phyloP scores from a whole-genome alignment of 2,329 filamentous ascomycete genomes.

The Colletotrichum sp. region DNA sequence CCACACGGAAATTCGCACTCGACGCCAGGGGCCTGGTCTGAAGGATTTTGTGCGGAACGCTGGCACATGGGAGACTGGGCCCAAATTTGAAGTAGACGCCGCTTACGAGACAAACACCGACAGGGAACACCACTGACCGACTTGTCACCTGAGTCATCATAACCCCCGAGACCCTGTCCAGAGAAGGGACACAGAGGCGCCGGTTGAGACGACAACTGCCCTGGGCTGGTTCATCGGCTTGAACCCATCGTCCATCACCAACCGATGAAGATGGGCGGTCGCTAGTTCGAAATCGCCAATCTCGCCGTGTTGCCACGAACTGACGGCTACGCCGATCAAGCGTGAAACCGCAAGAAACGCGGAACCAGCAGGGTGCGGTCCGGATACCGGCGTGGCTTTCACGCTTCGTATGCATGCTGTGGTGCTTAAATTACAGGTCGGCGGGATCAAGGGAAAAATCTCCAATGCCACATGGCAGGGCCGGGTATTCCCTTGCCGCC shows the following conservation, averaged over 20 bases:
- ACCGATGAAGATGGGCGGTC: not conserved
- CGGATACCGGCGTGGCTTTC: not conserved
- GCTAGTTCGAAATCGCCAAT: not conserved
- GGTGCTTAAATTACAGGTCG: not conserved
- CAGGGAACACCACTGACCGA: not conserved
- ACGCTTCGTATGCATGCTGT: not conserved
- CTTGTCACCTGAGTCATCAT: not conserved
- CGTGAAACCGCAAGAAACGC: not conserved
- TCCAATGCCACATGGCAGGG: conserved; percentile 12
- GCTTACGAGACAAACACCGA: not conserved
- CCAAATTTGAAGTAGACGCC: conserved; percentile 1
- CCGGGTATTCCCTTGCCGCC: conserved; percentile 5
- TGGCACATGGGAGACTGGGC: conserved; percentile 15
- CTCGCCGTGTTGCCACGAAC: not conserved
- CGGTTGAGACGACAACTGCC: not conserved
- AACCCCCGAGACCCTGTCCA: not conserved
- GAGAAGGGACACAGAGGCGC: not conserved
- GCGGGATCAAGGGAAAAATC: not conserved
- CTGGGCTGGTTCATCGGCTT: not conserved
- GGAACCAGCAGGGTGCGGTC: not conserved
- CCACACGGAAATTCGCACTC: conserved; percentile 3
- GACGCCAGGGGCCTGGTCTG: conserved; percentile 3
- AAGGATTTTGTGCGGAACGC: not conserved
- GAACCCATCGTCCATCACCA: not conserved
- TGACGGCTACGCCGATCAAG: not conserved